Evolutionary conservation across 2,329 filamentous ascomycete species (phyloP), one percentile per base, ranked within the genome.

Genomic region (Botrytis deweyae): DNA sequence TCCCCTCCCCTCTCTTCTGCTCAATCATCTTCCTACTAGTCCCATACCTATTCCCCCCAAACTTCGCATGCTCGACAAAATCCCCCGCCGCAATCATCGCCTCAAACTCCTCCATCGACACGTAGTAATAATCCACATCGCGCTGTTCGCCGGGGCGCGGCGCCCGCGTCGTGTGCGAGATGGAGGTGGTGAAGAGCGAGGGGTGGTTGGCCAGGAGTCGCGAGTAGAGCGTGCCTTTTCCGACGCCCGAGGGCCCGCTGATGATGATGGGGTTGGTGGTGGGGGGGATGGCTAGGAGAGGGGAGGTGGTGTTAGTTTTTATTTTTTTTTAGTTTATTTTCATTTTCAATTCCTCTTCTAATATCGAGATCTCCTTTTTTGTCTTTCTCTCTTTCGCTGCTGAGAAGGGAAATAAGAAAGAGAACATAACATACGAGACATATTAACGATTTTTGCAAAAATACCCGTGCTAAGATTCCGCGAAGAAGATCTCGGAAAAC

Each of bases 31-130:
- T 86, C 80, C 93, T 90, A 81, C 90, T 93, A 8, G 94, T 97
- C 73, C 95, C 95, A 84, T 98, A 98, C 80, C 89, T 86, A 84
- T 98, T 97, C 72, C 90, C 91, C 59, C 94, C 91, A 82, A 97
- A 98, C 82, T 92, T 86, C 72, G 95, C 95, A 85, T 84, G 88
- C 86, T 98, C 95, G 76, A 97, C 91, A 83, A 98, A 97, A 18
- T 90, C 92, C 73, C 89, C 86, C 74, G 88, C 82, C n/a, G 83
- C 85, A 72, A 94, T 89, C 75, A 96, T 87, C 62, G 87, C 84
- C 80, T 90, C 84, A 81, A 97, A 97, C 4, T 87, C 86, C 16
- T 88, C 87, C 82, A 87, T 88, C 33, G 86, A 87, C 25, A 92
- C 89, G 80, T 92, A 97, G 86, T 94, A 89, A 86, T 98, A 98